Evolutionary conservation across 495 filamentous ascomycete species (phyloP).

Genomic region (Astrothelium subdiscretum): DNA sequence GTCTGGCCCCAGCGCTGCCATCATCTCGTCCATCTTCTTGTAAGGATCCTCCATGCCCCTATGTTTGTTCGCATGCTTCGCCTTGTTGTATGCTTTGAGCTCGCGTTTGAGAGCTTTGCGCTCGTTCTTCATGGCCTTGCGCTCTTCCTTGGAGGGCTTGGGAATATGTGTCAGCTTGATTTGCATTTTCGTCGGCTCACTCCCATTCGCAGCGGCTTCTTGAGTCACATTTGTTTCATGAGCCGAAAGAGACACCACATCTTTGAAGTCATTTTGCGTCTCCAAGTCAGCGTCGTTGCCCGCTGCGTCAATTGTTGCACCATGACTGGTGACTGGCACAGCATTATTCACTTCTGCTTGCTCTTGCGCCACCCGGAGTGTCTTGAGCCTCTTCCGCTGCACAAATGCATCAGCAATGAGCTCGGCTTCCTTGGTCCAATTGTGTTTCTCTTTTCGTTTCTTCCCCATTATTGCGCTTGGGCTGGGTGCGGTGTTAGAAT

Average conservation of each 20-base stretch:
- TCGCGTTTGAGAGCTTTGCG: constrained; percentile 9
- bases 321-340: too few species aligned
- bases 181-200: background rate
- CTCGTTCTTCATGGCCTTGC: background rate
- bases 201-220: background rate
- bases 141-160: constrained; percentile 12
- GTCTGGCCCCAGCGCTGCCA: background rate
- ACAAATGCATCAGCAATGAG: constrained; percentile 1
- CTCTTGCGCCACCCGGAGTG: background rate
- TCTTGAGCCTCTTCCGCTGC: background rate
- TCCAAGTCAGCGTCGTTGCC: background rate
- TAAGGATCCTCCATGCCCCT: background rate
- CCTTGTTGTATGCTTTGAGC: constrained; percentile 12
- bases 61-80: background rate
- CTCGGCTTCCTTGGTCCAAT: background rate
- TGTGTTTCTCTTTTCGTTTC: background rate
- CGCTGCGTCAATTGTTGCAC: background rate
- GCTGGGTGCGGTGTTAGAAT: background rate
- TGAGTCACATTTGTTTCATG: background rate
- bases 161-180: background rate
- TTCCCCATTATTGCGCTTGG: background rate
- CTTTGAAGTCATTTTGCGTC: background rate
- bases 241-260: background rate
- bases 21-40: constrained; percentile 2
- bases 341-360: background rate